Base-by-base conservation (phyloP, 2,329 filamentous ascomycete species). In the Neopestalotiopsis sp. region DNA sequence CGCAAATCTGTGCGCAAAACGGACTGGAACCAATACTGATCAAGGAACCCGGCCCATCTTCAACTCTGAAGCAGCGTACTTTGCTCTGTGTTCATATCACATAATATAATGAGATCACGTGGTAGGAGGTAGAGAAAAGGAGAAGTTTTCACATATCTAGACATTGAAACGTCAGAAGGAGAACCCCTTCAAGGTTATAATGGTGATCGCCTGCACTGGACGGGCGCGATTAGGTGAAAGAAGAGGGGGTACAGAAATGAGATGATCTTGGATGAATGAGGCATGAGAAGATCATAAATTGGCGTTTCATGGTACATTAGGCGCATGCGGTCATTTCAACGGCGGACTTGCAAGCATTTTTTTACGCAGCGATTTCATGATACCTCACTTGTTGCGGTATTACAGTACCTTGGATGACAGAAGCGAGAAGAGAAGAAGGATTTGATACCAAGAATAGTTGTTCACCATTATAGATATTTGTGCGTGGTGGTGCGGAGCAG, bases 1-100 rank as follows among this genome's bases (percentile, higher is more conserved):
- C 82, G 83, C 65, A 83, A 81, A 72, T 82, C 83, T 14, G 79
- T 82, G 30, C 75, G 78, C 65, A 77, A 77, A 53, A 79, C 80
- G 3, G 72, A 78, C 66, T 75, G 75, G 74, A 74, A 66, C 68
- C 70, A 71, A 14, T 69, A 73, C 32, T 62, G 32, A 40, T 10
- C 59, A 40, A 38, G 34, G 57, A 56, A 24, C 17, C 49, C 13
- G 20, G 7, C 6, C 17, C 49, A 7, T 13, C 12, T 12, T 56
- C 6, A n/a, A 7, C 49, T 7, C 17, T 56, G 30, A 24, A 40
- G 59, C 28, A 38, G 30, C 20, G 32, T 34, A 14, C n/a, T 20
- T 30, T 17, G 32, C n/a, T 40, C 17, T 62, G 32, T 34, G 20
- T 38, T 40, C 30, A 14, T 20, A 30, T 59, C 13, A 24, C 20